phyloP scores from a whole-genome alignment of 805 yeast genomes.

The Kazachstania viticola region DNA sequence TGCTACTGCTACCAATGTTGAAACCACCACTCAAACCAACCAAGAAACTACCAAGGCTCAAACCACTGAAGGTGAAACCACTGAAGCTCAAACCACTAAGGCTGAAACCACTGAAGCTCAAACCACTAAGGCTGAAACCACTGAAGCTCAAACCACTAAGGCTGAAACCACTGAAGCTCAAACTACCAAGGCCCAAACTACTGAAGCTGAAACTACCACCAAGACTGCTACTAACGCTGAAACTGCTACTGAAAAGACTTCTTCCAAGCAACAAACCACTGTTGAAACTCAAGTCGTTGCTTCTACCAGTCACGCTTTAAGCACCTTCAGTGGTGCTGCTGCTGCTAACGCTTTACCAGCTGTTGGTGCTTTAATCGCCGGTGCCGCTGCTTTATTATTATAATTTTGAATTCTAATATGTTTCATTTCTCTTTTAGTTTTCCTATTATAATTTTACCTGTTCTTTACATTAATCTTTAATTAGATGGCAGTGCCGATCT shows the following conservation, averaged over 20 bases:
- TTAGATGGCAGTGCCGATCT: too few species aligned
- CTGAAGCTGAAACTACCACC: background rate
- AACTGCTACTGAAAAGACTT: too few species aligned
- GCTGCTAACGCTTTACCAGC: conserved; percentile 34
- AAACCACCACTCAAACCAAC: background rate
- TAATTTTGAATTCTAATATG: too few species aligned
- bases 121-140: conserved; percentile 22
- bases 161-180: background rate
- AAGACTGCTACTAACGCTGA: background rate
- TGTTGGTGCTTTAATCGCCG: conserved; percentile 37
- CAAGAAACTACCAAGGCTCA: background rate
- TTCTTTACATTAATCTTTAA: too few species aligned
- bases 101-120: too few species aligned
- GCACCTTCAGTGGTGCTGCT: conserved; percentile 33
- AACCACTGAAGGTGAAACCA: background rate
- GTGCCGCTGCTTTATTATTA: conserved; percentile 39
- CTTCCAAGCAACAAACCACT: background rate
- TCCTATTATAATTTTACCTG: too few species aligned
- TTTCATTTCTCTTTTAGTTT: background rate
- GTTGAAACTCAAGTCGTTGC: background rate
- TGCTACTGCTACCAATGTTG: conserved; percentile 13
- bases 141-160: conserved; percentile 8
- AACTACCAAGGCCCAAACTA: background rate
- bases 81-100: background rate
- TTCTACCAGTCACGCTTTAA: background rate